Base-by-base conservation (phyloP, 2,329 filamentous ascomycete genomes). In the Fusarium robinianum region DNA sequence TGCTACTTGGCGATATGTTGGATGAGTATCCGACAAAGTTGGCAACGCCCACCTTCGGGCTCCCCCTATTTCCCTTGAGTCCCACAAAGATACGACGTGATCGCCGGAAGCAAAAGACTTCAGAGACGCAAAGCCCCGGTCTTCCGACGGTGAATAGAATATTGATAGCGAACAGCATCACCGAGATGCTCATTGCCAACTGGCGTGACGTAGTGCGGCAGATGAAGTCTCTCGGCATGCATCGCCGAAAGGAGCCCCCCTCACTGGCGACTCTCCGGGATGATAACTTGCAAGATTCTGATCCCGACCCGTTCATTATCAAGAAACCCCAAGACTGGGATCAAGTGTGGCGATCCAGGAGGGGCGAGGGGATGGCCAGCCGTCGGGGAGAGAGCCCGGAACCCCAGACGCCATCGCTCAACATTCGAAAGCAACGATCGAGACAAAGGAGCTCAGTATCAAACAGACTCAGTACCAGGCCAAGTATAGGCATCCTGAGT, bases 141-240 rank as follows among this genome's bases (percentile, higher is more conserved):
- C 46, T 65, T 3, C 59, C 68, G 5, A 62, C 65, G 1, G 64
- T 84, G 12, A 75, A 83, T 66, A 84, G 80, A 53, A 70, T 83
- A 15, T 71, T 74, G 30, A 65, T 83, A 40, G 81, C 80, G 8
- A 84, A 81, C 46, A 67, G 68, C 21, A 76, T 87, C 19, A 71
- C 80, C 0, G 80, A 85, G 61, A 85, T 87, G 81, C 67, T 87
- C 5, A 80, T 87, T 34, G 69, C 75, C 2, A 76, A 85, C 50
- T 87, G 84, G 84, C 71, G 78, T 45, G 81, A 84, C 33, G 72
- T 85, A 8, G 79, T 84, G 29, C 71, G 74, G 25, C 78, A 87
- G 43, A 76, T 86, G 70, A 77, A 70, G 43, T 73, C 68, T 27
- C 58, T 84, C 2, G 65, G 65, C 2, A 59, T 60, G 12, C 58